Conservation (phyloP, 306 rosid genomes). For the Luffa aegyptiaca region DNA sequence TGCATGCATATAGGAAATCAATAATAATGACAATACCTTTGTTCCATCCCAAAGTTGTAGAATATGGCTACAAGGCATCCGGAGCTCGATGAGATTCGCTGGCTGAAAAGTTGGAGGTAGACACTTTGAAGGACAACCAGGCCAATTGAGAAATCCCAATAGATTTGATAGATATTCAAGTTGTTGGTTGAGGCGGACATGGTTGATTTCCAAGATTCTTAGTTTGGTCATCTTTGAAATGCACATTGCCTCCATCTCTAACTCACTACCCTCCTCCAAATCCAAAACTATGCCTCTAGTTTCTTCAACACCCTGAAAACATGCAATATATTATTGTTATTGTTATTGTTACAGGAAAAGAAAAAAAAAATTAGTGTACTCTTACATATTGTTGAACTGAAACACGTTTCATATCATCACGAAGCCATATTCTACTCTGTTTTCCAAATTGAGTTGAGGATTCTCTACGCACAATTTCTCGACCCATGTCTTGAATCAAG, state of each 20-base stretch:
- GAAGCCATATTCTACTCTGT: constrained; percentile 2
- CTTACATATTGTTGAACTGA: not conserved
- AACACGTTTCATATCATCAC: not conserved
- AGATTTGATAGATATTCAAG: constrained; percentile 12
- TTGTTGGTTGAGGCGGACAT: too few relatives aligned
- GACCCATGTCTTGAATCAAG: not conserved
- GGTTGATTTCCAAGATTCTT: too few relatives aligned
- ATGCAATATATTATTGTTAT: too few relatives aligned
- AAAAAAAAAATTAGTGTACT: too few relatives aligned
- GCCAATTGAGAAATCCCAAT: constrained; percentile 30
- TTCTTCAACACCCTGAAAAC: too few relatives aligned
- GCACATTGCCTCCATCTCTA: too few relatives aligned
- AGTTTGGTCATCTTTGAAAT: too few relatives aligned
- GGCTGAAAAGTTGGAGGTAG: constrained; percentile 22
- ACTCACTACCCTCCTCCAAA: too few relatives aligned
- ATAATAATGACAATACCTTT: not conserved
- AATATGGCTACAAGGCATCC: constrained; percentile 13
- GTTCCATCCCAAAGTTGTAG: not conserved
- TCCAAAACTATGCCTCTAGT: too few relatives aligned
- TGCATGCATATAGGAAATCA: not conserved
- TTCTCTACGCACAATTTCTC: not conserved
- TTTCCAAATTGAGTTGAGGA: not conserved
- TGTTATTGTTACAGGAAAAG: too few relatives aligned
- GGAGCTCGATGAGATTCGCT: constrained; percentile 10
- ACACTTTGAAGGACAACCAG: constrained; percentile 7